Percentiles rank a stretch among this genome's conserved stretches.
Conservation (phyloP, 1,284 basidiomycete species). For the Cryptococcus wingfieldii region DNA sequence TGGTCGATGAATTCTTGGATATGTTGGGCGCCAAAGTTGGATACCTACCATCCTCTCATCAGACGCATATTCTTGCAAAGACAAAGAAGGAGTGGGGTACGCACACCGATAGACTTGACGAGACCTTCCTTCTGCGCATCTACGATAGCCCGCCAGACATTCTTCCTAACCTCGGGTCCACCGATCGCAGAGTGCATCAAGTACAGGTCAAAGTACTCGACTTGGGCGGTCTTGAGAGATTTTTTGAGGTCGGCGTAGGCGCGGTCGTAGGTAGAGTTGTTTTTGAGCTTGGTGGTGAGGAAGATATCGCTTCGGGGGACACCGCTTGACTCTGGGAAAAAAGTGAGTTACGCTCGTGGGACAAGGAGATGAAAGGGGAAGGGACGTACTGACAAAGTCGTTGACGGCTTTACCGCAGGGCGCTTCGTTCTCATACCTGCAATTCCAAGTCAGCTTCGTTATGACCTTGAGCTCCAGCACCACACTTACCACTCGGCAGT, state of each 20-base stretch:
- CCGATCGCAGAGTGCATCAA: constrained; percentile 51
- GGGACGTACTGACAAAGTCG: constrained; percentile 53
- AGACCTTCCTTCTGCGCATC: constrained; percentile 49
- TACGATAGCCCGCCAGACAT: constrained; percentile 50
- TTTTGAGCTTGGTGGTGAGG: constrained; percentile 65
- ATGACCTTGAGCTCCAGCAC: not conserved
- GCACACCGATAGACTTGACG: constrained; percentile 50
- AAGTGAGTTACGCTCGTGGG: not conserved
- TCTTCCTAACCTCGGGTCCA: constrained; percentile 44
- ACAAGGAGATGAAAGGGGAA: not conserved
- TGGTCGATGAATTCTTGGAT: constrained; percentile 50
- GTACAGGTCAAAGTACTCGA: constrained; percentile 52
- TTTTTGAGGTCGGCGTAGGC: constrained; percentile 55
- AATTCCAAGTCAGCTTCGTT: constrained; percentile 10
- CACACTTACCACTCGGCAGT: constrained; percentile 46
- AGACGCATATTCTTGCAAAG: not conserved
- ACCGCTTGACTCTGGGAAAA: constrained; percentile 14
- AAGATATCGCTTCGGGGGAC: constrained; percentile 59
- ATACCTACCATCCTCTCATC: constrained; percentile 18
- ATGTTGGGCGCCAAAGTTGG: constrained; percentile 52
- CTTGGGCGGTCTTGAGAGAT: constrained; percentile 56
- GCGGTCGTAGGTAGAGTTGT: constrained; percentile 56
- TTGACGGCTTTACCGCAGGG: constrained; percentile 60
- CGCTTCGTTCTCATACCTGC: constrained; percentile 67
- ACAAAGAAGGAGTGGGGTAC: not conserved